Evolutionary conservation across 1,139 yeast species (phyloP), one percentile per base, ranked within the genome.

Genomic region (Ashbya aceris): DNA sequence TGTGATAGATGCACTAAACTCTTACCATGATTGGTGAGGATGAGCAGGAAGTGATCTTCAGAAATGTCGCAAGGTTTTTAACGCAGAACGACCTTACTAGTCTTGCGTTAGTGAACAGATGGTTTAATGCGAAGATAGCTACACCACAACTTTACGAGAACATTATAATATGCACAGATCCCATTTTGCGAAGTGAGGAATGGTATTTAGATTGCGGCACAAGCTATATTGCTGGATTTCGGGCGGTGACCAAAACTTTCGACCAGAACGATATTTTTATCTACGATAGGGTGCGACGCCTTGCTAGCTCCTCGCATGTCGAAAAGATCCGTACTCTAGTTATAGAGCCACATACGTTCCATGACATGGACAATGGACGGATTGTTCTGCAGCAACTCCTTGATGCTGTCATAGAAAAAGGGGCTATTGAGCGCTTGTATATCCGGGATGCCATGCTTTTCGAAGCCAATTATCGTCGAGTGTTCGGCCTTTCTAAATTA

Each of bases 251-350:
- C 11, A 59, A 60, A 42, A 51, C 54, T 9, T 43, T 39, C 1
- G 65, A 64, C 36, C 65, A 64, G 42, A 61, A 62, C 44, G 69
- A 66, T 35, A 46, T 63, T 17, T 49, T 60, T 33, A 36, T 66
- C 1, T 58, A 60, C 36, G 58, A 63, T 39, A 60, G 58, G 42
- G 34, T 65, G 4, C 49, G 50, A n/a, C 42, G 54, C 11, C 41
- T 65, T n/a, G 27, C 50, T 13, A 53, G 54, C 12, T 40, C 55
- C 1, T 12, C 42, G 1, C 47, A 49, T 30, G 33, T 43, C 26
- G 27, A 36, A 2, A 39, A 36, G 11, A 46, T 51, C 5, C 50
- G 45, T 35, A 48, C 45, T 31, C 38, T 54, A 27, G 40, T 47
- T 2, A 48, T 64, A 2, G 53, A 55, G 14, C 51, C 51, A 7